Conservation (phyloP, 352 stramenopile species). For the Phytophthora agathidicida region DNA sequence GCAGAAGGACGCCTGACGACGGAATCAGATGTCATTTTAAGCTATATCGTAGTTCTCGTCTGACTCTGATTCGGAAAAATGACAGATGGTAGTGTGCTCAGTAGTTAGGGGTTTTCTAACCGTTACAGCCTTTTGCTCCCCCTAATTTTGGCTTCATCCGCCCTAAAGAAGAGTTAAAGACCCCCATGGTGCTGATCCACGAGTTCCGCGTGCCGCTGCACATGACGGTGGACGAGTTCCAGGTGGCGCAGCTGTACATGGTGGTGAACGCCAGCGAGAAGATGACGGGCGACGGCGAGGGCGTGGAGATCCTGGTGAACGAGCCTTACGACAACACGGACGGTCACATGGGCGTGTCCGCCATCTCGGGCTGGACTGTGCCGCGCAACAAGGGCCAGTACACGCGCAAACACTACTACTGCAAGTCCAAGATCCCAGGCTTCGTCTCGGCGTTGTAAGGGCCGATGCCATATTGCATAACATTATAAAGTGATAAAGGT, state of each 20-base stretch:
- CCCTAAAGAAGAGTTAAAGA: not conserved
- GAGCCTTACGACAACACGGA: slow-evolving; percentile 88
- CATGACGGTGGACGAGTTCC: slow-evolving; percentile 89
- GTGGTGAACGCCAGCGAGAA: slow-evolving; percentile 88
- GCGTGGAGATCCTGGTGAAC: slow-evolving; percentile 89
- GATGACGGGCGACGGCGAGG: slow-evolving; percentile 82
- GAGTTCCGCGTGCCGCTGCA: slow-evolving; percentile 88
- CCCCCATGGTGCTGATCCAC: slow-evolving; percentile 87
- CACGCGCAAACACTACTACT: slow-evolving; percentile 91
- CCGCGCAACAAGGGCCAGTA: slow-evolving; percentile 86
- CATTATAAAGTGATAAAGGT: too few relatives aligned
- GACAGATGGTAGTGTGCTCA: too few relatives aligned
- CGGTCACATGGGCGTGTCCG: slow-evolving; percentile 74
- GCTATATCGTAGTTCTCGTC: too few relatives aligned
- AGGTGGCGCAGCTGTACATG: slow-evolving; percentile 89
- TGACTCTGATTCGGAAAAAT: too few relatives aligned
- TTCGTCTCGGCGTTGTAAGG: slow-evolving; percentile 84
- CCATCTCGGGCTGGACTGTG: slow-evolving; percentile 76
- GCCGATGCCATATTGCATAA: too few relatives aligned
- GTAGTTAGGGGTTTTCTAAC: too few relatives aligned
- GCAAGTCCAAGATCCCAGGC: slow-evolving; percentile 83
- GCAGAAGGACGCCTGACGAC: too few relatives aligned
- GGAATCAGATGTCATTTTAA: too few relatives aligned
- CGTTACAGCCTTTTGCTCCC: slow-evolving; percentile 2
- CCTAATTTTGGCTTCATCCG: not conserved